Evolutionary conservation across 2,329 filamentous ascomycete species (phyloP), one percentile per base, ranked within the genome.

Genomic region (Pseudogymnoascus sp.): DNA sequence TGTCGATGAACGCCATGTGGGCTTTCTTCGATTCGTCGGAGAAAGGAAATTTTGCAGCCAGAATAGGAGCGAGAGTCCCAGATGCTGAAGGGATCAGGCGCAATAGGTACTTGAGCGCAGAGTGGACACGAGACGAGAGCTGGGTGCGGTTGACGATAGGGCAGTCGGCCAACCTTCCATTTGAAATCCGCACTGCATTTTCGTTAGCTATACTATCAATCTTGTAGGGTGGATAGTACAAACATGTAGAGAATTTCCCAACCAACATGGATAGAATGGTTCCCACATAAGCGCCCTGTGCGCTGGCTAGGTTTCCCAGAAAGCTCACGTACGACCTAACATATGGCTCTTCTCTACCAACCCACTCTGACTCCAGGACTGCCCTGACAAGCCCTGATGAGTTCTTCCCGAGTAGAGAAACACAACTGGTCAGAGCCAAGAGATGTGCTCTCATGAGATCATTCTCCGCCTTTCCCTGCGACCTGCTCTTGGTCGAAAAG

Each of bases 1-100:
- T 96, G 69, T 88, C 83, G 63, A 96, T 88, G 71, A 95, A 99
- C n/a, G 87, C 85, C 68, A 93, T 84, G 72, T 96, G 92, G n/a
- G 84, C 81, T 66, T 86, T 87, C 65, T 88, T 88, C 3, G 87
- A 85, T 61, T 96, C 90, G 65, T 87, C 87, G 59, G 89, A 81
- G 64, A 86, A 90, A 0, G 92, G 91, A 64, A 95, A 96, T 42
- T 86, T 87, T 59, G 79, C 74, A 58, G 82, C 76, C 39, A 96
- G 74, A 58, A 92, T 78, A 35, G 84, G 82, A 38, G 88, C 84
- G 31, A 97, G 78, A 2, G 88, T 82, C 36, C 85, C 80, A 65
- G 86, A 87, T 4, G 90, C 89, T 33, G 92, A 89, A 2, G 94
- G 92, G 62, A 95, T 89, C 63, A 96, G 84, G 68, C 86, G 83